Evolutionary conservation across 805 yeast species (phyloP), one percentile per base, ranked within the genome.

Genomic region (Pichia paraexigua): DNA sequence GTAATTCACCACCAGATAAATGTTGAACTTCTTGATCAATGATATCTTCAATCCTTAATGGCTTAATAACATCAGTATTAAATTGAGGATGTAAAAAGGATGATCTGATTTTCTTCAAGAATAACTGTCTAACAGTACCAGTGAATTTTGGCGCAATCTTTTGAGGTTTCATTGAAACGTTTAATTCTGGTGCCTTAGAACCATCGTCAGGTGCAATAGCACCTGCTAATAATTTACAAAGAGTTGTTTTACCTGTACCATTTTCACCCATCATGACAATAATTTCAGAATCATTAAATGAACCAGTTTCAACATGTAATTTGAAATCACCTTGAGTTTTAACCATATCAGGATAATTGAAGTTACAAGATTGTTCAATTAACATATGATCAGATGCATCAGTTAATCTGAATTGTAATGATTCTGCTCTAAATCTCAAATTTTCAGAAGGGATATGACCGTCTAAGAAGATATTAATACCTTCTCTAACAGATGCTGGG

Each of bases 251-350:
- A 76, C 99, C 99, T 20, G 99, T 94, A 75, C 99, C 99, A 71
- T 94, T 94, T 74, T 94, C 99, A 68, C 99, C 99, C 96, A 94
- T 92, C 97, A 94, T 88, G 52, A 94, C 99, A 63, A 94, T 78
- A 62, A 94, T 94, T 75, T 94, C 99, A 43, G 97, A 87, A 70
- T 94, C 95, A 51, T 95, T 84, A 73, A 92, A 94, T 53, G 85
- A 91, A 73, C 99, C 99, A 44, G 79, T 65, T 64, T 87, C 85
- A 54, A 94, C 85, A 53, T 71, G 75, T 68, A 94, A 77, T 65
- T 80, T 82, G 86, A 94, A 94, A 71, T 91, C 97, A 66, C 99
- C 99, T 76, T 91, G 92, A 43, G 97, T 90, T 78, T 89, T 91
- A 18, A 49, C 41, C 95, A 94, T 85, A 30, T 75, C 60, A 52